These are phyloP conservation scores for Aspergillus leporis DNA, from an alignment of 495 filamentous ascomycete genomes.

Conservation along the genomic window DNA sequence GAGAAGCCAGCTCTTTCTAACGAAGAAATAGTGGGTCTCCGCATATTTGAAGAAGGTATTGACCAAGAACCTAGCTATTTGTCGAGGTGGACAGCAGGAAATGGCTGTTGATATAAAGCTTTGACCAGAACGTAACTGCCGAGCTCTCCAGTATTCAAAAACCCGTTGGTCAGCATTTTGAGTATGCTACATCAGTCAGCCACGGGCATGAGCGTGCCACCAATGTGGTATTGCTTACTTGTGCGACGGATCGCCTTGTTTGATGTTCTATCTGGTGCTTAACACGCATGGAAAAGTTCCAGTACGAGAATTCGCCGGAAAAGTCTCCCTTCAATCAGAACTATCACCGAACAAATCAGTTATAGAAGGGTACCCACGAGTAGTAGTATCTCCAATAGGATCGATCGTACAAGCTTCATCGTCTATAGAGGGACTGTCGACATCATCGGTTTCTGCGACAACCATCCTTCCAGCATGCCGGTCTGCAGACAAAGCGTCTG, in stretches of 20 bases:
- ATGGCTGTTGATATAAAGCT: slow-evolving; percentile 26
- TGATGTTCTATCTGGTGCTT: slow-evolving; percentile 34
- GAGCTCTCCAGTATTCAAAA: slow-evolving; percentile 28
- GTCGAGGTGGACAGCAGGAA: slow-evolving; percentile 36
- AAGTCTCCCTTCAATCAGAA: slow-evolving; percentile 28
- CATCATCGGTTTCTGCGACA: slow-evolving; percentile 19
- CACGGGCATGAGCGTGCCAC: neutral
- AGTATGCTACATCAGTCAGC: slow-evolving; percentile 1
- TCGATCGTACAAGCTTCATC: slow-evolving; percentile 32
- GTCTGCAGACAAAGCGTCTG: slow-evolving; percentile 18
- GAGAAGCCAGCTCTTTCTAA: slow-evolving; percentile 32
- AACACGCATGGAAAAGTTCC: slow-evolving; percentile 42
- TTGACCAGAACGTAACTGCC: slow-evolving; percentile 29
- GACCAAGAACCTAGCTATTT: slow-evolving; percentile 38
- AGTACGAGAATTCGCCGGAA: slow-evolving; percentile 43
- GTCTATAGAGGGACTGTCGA: slow-evolving; percentile 23
- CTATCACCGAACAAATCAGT: neutral
- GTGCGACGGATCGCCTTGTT: slow-evolving; percentile 18
- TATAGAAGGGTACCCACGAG: slow-evolving; percentile 21
- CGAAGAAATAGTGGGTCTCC: slow-evolving; percentile 38
- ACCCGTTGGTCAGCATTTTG: slow-evolving; percentile 18
- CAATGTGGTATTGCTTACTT: slow-evolving; percentile 16
- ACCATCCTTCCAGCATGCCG: neutral
- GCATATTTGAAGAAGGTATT: slow-evolving; percentile 41
- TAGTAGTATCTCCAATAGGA: slow-evolving; percentile 30